Evolutionary conservation across 2,329 filamentous ascomycete species (phyloP), one percentile per base, ranked within the genome.

Genomic region (Aureobasidium sp.): DNA sequence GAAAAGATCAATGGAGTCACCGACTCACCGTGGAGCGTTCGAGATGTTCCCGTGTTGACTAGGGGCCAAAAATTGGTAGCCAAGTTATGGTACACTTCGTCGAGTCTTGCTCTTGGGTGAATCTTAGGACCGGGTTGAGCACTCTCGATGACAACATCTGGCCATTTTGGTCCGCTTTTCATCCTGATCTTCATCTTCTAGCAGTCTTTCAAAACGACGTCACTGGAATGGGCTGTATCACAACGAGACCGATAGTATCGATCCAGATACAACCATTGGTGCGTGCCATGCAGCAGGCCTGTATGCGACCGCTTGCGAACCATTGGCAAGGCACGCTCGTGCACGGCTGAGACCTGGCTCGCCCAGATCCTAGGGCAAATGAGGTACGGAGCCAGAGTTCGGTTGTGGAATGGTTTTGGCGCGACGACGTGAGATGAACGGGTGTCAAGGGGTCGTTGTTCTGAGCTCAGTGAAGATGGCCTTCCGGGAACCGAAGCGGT

Each of bases 261-360:
- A 68, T 1, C 90, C 90, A 44, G 97, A 70, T 14, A 88, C 90
- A 12, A 90, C 86, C 91, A 98, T 97, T 0, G 93, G 93, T 57
- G 91, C 90, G 74, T 98, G 93, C 91, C 85, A 98, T 51, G 90
- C 96, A 4, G 89, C 93, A 1, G 87, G 83, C 1, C 80, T 89
- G 68, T 97, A 98, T 2, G 90, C 96, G 12, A 98, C 88, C 10
- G 89, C 90, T 72, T 95, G 89, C 21, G 79, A 77, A 2, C 82
- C 84, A 45, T 77, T 80, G 1, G 88, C 90, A 52, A 94, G 71
- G 66, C 96, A 98, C 0, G 90, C 91, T 60, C 76, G 78, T 34
- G 95, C 62, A 7, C 79, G 76, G 19, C 68, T 66, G 35, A 95
- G 64, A 67, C 96, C 89, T 0, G 93, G 91, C 16, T 88, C 67